Evolutionary conservation across 2,329 filamentous ascomycete species (phyloP).

Genomic region (Bipolaris victoriae): DNA sequence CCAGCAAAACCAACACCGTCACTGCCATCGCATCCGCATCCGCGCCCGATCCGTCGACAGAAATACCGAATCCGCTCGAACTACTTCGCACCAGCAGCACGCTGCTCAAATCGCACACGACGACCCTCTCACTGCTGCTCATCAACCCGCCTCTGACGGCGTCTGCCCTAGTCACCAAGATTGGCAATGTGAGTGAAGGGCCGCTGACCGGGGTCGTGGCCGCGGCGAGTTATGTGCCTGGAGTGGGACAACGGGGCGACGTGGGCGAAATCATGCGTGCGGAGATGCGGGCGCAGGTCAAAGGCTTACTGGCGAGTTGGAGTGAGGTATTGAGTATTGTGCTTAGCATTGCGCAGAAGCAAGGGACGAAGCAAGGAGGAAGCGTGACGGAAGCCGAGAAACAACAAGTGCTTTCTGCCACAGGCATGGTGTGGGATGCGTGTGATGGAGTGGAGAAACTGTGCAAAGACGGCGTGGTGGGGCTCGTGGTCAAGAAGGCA

Average conservation of each 20-base stretch:
- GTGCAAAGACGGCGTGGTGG: constrained; percentile 70
- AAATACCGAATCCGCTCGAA: constrained; percentile 59
- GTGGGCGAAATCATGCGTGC: constrained; percentile 60
- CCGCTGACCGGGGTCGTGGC: constrained; percentile 77
- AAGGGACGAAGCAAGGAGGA: constrained; percentile 24
- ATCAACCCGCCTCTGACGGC: constrained; percentile 88
- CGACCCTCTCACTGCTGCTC: constrained; percentile 84
- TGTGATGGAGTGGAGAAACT: constrained; percentile 76
- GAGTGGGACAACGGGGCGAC: constrained; percentile 22
- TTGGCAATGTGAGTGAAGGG: constrained; percentile 73
- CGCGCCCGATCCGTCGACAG: constrained; percentile 23
- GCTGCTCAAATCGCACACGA: constrained; percentile 80
- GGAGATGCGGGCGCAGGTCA: constrained; percentile 70
- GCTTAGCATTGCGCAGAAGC: constrained; percentile 61
- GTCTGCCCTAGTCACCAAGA: constrained; percentile 71
- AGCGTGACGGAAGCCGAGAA: constrained; percentile 31
- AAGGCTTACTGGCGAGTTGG: constrained; percentile 68
- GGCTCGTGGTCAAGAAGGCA: constrained; percentile 72
- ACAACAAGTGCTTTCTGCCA: constrained; percentile 63
- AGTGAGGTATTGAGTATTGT: constrained; percentile 66
- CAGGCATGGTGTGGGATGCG: constrained; percentile 81
- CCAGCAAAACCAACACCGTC: constrained; percentile 10
- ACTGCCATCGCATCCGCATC: background rate
- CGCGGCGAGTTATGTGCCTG: constrained; percentile 47
- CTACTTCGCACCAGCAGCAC: constrained; percentile 74